phyloP scores from a whole-genome alignment of 2,329 filamentous ascomycete species.

The Microcyclospora tardicrescens region DNA sequence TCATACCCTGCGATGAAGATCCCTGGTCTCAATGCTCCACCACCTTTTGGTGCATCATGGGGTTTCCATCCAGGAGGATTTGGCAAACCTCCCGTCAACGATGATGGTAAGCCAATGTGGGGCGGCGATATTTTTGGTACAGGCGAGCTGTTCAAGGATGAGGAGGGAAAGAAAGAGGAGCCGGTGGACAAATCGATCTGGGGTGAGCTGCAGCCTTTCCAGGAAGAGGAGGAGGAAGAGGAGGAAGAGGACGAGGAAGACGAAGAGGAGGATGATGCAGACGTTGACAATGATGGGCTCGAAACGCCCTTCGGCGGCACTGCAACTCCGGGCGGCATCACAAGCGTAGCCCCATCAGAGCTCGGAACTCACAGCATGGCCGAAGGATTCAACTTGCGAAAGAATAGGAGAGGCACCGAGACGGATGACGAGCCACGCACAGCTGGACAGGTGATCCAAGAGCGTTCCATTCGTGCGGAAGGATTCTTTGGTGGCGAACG shows the following conservation, averaged over 20 bases:
- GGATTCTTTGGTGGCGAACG: constrained; percentile 96
- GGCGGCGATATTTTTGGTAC: constrained; percentile 92
- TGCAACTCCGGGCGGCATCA: constrained; percentile 69
- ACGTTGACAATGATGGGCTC: constrained; percentile 57
- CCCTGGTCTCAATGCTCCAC: constrained; percentile 83
- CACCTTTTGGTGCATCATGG: constrained; percentile 80
- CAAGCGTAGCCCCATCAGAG: constrained; percentile 70
- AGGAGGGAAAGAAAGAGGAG: constrained; percentile 53
- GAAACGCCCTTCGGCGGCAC: constrained; percentile 55
- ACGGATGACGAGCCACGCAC: constrained; percentile 75
- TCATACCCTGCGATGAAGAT: constrained; percentile 94
- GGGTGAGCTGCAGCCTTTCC: constrained; percentile 77
- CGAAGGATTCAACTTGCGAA: constrained; percentile 84
- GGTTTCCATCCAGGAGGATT: constrained; percentile 92
- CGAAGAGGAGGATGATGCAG: constrained; percentile 51
- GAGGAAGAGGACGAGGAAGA: constrained; percentile 43
- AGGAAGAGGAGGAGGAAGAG: constrained; percentile 59
- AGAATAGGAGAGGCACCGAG: constrained; percentile 70
- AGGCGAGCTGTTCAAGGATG: constrained; percentile 28
- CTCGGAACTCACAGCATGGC: constrained; percentile 64
- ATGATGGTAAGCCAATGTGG: constrained; percentile 80
- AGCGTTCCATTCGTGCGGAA: constrained; percentile 70
- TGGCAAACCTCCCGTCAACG: constrained; percentile 90
- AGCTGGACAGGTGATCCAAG: constrained; percentile 80
- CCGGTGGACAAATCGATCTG: constrained; percentile 77